Base-by-base conservation (phyloP, 768 basidiomycete species). In the Mycena vulgaris region DNA sequence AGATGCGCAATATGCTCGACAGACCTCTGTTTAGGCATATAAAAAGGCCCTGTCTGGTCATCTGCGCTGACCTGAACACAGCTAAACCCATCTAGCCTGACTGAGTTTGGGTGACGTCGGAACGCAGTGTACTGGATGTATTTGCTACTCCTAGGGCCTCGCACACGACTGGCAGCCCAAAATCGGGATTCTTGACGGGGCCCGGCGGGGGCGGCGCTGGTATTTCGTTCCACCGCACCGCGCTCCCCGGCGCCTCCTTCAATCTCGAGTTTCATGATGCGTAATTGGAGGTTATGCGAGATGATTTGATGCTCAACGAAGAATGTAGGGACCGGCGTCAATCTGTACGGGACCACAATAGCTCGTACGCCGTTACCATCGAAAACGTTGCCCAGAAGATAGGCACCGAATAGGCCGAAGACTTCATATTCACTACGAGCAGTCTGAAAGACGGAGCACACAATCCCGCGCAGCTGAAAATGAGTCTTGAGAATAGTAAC, bases 91-190 rank as follows among this genome's bases (percentile, higher is more conserved):
- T n/a, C n/a, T n/a, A n/a, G n/a, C n/a, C n/a, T n/a, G n/a, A n/a
- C n/a, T n/a, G n/a, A n/a, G n/a, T n/a, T n/a, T n/a, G n/a, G n/a
- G n/a, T n/a, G n/a, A n/a, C n/a, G n/a, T n/a, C n/a, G n/a, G n/a
- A n/a, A n/a, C n/a, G n/a, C n/a, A n/a, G n/a, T n/a, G n/a, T n/a
- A n/a, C n/a, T n/a, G n/a, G n/a, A n/a, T n/a, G n/a, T n/a, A n/a
- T n/a, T n/a, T n/a, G n/a, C n/a, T n/a, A n/a, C n/a, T n/a, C n/a
- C n/a, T n/a, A n/a, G 16, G 68, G 63, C 2, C 63, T 66, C 58
- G 30, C 51, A 25, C 61, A 65, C 16, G 69, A 59, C 7, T 70
- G 69, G 69, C 48, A 58, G n/a, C 69, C 69, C 47, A 0, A 23
- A 14, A 1, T 45, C 63, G 1, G 51, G 58, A 0, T 70, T 65